phyloP scores from a whole-genome alignment of 2,329 filamentous ascomycete species.

The Trichophyton equinum region DNA sequence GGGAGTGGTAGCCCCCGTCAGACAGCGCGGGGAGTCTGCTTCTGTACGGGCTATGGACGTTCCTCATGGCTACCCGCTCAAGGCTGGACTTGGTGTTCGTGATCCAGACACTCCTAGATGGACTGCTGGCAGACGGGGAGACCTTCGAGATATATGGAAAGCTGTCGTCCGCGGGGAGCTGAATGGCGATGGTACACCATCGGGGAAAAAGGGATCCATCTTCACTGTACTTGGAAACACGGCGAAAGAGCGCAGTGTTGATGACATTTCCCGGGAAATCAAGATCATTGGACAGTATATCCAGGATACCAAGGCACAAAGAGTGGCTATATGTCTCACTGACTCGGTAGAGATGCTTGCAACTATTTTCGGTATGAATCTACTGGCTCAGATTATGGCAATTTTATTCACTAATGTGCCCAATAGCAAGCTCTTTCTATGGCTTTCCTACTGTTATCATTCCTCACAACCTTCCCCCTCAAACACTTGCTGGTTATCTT shows the following conservation, averaged over 20 bases:
- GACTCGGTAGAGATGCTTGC: slow-evolving; percentile 84
- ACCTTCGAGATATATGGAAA: slow-evolving; percentile 84
- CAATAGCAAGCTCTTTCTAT: slow-evolving; percentile 70
- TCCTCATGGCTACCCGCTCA: slow-evolving; percentile 72
- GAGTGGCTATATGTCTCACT: slow-evolving; percentile 78
- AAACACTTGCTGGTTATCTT: slow-evolving; percentile 59
- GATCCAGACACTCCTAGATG: slow-evolving; percentile 69
- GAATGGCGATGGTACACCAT: slow-evolving; percentile 48
- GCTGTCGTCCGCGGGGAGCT: slow-evolving; percentile 52
- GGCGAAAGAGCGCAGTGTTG: slow-evolving; percentile 57
- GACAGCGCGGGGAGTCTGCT: slow-evolving; percentile 74
- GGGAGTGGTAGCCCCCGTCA: slow-evolving; percentile 61
- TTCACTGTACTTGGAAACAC: slow-evolving; percentile 67
- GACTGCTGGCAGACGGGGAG: slow-evolving; percentile 70
- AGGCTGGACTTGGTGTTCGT: slow-evolving; percentile 68
- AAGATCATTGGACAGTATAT: slow-evolving; percentile 72
- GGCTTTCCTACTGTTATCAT: slow-evolving; percentile 72
- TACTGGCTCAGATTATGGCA: neutral
- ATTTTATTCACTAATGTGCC: slow-evolving; percentile 1
- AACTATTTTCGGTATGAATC: slow-evolving; percentile 54
- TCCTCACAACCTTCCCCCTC: slow-evolving; percentile 63
- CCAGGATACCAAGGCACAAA: slow-evolving; percentile 54
- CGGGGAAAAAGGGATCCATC: slow-evolving; percentile 54
- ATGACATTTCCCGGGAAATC: slow-evolving; percentile 71
- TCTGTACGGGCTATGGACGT: slow-evolving; percentile 72